Evolutionary conservation across 2,329 filamentous ascomycete genomes (phyloP), one percentile per base, ranked within the genome.

Genomic region (Sclerotinia glacialis): DNA sequence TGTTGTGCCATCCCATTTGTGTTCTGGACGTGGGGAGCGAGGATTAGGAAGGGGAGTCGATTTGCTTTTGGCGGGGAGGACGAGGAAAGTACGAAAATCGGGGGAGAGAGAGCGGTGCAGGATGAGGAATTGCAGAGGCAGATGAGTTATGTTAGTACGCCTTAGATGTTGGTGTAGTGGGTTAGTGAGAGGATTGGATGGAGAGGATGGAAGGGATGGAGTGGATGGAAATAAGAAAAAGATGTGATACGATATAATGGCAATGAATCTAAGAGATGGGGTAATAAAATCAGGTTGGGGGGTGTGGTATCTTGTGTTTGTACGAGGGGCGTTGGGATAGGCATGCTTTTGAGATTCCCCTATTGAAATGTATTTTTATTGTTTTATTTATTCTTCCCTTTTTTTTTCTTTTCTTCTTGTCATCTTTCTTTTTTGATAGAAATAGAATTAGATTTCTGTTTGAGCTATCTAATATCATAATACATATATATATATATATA

Each of bases 1-100:
- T 96, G 92, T 79, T 96, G 92, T 76, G 85, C 82, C 0, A 96
- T 96, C 71, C 92, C 92, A 0, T 96, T 89, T 76, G 77, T 91
- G 34, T 96, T 97, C 79, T 96, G 89, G 82, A 86, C 81, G 74
- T 92, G 86, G 72, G 92, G 92, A 4, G 90, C 87, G 21, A 76
- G 77, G 6, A 96, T 96, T 71, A 83, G 92, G 6, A 81, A 80
- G 65, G 81, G 83, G 67, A 91, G 87, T 73, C 89, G 86, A 77
- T 96, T 86, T 75, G 92, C 92, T 0, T 96, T 91, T 69, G 79
- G 78, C n/a, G 84, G 83, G 1, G 84, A 85, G 5, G 84, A 86
- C 61, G 80, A 81, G 62, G 76, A 79, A 71, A 76, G 42, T 26
- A 21, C 61, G n/a, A 23, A 34, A 12, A 31, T 0, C 6, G 68